These are phyloP conservation scores for Sextonia rubra DNA, from an alignment of 164 flowering plant genomes.

Conservation along the genomic window DNA sequence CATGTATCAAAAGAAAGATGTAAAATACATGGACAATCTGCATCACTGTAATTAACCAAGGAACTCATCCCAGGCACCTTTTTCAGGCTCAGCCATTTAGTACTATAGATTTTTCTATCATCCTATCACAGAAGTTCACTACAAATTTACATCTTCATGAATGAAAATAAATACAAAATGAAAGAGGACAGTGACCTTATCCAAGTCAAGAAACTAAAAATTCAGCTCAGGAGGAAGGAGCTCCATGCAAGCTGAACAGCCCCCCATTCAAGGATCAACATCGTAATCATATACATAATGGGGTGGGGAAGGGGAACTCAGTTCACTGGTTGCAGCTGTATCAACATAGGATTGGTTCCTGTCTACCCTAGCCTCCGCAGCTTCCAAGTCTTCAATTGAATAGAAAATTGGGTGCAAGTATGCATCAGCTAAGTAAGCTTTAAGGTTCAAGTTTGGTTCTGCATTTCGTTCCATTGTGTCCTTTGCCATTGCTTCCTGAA, in stretches of 20 bases:
- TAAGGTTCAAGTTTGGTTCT: conserved; percentile 58
- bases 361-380: conserved; percentile 56
- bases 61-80: neutral
- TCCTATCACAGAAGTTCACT: neutral
- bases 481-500: conserved; percentile 92
- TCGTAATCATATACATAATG: conserved; percentile 39
- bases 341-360: conserved; percentile 39
- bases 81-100: neutral
- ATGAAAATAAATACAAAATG: neutral
- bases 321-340: conserved; percentile 29
- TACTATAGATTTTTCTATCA: neutral
- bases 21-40: neutral
- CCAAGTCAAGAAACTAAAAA: neutral
- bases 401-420: conserved; percentile 89
- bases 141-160: conserved; percentile 2
- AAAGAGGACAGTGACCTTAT: neutral
- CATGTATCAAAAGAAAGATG: no score
- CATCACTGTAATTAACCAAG: neutral
- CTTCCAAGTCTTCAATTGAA: conserved; percentile 58
- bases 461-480: conserved; percentile 55
- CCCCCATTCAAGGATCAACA: conserved; percentile 15
- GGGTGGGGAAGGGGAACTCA: conserved; percentile 52
- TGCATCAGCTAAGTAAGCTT: conserved; percentile 75
- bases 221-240: neutral
- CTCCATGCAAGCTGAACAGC: neutral